Evolutionary conservation across 306 rosid genomes (phyloP), one percentile per base, ranked within the genome.

Genomic region (Sicyos edulis): DNA sequence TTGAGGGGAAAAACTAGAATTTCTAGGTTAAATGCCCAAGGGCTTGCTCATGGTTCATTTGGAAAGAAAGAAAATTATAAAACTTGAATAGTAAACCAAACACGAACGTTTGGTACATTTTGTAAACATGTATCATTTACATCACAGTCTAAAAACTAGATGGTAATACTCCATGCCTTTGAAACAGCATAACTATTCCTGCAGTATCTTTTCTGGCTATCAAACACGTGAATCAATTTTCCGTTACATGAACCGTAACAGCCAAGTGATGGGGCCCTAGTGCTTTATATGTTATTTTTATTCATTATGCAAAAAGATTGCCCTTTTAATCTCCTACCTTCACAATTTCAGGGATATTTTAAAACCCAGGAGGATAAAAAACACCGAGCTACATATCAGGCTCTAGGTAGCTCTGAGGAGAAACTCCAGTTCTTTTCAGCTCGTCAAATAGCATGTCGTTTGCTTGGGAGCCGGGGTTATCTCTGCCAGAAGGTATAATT

Each of bases 371-470:
- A 92, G 74, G 98, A 92, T 62, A 92, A 78, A 80, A 92, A 90
- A 70, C 98, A 90, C 74, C 85, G 96, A 64, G 96, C 92, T 26
- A 90, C 87, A 17, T 92, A 88, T 82, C 75, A 81, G 78, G 86
- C 88, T 71, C 80, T 90, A 59, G 88, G 79, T 71, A 92, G 86
- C 81, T 88, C 98, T 34, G 96, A 90, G 62, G 73, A 82, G 54
- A 92, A 90, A 84, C 87, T 84, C 4, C 88, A 92, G 44, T 92
- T 86, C 76, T 92, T 83, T 82, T 45, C 98, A 15, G 96, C 98
- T 75, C 86, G 96, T 66, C 98, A 92, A 79, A 87, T 92, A 70
- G 96, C 98, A 68, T 90, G 98, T 75, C 96, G 98, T 32, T 63
- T 92, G 76, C 90, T 92, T 50, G 98, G 98, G 76, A 92, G 98